These are phyloP conservation scores for Pelargonium cotyledonis DNA, from an alignment of 441 rosid genomes.

Conservation along the genomic window DNA sequence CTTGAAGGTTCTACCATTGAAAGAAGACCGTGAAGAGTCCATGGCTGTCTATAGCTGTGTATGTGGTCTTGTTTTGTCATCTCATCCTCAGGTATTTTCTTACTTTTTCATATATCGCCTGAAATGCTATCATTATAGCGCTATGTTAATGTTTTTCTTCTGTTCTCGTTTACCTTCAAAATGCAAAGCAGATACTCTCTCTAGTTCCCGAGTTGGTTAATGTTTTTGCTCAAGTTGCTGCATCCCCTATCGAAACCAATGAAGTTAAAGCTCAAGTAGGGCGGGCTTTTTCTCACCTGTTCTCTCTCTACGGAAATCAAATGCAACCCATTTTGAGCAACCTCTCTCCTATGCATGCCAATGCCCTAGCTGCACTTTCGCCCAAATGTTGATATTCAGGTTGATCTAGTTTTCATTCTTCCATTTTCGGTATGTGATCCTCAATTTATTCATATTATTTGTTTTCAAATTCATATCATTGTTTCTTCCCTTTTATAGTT, in stretches of 20 bases:
- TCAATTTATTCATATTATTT: not conserved
- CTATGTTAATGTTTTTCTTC: not conserved
- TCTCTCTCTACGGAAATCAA: slow-evolving; percentile 77
- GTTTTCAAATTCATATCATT: not conserved
- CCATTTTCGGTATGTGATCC: not conserved
- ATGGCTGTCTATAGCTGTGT: slow-evolving; percentile 80
- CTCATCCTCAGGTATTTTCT: slow-evolving; percentile 67
- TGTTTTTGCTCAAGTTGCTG: slow-evolving; percentile 79
- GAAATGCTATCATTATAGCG: not conserved
- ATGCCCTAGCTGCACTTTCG: slow-evolving; percentile 70
- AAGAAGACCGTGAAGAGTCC: slow-evolving; percentile 97
- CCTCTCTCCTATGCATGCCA: slow-evolving; percentile 77
- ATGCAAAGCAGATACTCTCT: slow-evolving; percentile 54
- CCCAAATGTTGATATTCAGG: slow-evolving; percentile 36
- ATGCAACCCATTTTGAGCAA: slow-evolving; percentile 72
- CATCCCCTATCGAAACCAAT: slow-evolving; percentile 67
- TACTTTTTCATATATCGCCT: not conserved
- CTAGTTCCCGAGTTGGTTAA: slow-evolving; percentile 80
- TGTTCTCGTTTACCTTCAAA: not conserved
- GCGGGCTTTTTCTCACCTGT: slow-evolving; percentile 71
- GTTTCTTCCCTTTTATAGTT: not conserved
- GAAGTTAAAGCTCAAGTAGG: slow-evolving; percentile 91
- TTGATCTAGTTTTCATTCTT: not conserved
- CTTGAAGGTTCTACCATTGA: slow-evolving; percentile 81
- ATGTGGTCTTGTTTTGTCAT: slow-evolving; percentile 68